Percentiles rank a stretch among this genome's conserved stretches.
These are phyloP conservation scores for Fonsecaea multimorphosa DNA, from an alignment of 2,329 filamentous ascomycete genomes.

Conservation along the genomic window DNA sequence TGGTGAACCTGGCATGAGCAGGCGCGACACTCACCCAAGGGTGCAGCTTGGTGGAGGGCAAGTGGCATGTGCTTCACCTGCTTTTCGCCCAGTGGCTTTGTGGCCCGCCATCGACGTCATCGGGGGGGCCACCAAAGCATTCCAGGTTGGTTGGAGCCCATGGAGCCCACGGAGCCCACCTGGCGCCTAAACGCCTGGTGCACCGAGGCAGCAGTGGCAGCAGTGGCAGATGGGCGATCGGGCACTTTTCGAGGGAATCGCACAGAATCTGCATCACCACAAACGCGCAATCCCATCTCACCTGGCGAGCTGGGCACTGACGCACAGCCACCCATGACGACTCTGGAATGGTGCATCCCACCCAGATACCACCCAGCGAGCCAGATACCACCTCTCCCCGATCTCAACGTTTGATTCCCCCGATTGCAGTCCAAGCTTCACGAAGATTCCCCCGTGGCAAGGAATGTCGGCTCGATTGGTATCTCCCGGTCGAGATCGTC, in stretches of 20 bases:
- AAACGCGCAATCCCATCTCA: constrained; percentile 12
- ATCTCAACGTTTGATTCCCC: constrained; percentile 13
- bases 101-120: constrained; percentile 21
- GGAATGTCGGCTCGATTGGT: neutral
- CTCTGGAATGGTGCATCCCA: neutral
- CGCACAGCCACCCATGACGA: neutral
- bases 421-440: constrained; percentile 7
- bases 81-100: neutral
- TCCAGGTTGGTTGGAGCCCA: neutral
- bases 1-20: constrained; percentile 8
- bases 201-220: no score
- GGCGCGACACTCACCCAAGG: neutral
- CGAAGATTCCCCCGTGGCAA: constrained; percentile 22
- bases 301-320: no score
- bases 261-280: constrained; percentile 1
- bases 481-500: constrained; percentile 6
- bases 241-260: no score
- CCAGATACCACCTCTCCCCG: neutral
- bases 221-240: no score
- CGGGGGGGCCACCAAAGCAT: no score
- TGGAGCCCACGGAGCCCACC: no score
- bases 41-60: neutral
- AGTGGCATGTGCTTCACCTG: neutral
- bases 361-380: no score
- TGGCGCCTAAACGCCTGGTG: no score